These are phyloP conservation scores for Phyllosticta capitalensis DNA, from an alignment of 2,329 filamentous ascomycete genomes.

Conservation along the genomic window DNA sequence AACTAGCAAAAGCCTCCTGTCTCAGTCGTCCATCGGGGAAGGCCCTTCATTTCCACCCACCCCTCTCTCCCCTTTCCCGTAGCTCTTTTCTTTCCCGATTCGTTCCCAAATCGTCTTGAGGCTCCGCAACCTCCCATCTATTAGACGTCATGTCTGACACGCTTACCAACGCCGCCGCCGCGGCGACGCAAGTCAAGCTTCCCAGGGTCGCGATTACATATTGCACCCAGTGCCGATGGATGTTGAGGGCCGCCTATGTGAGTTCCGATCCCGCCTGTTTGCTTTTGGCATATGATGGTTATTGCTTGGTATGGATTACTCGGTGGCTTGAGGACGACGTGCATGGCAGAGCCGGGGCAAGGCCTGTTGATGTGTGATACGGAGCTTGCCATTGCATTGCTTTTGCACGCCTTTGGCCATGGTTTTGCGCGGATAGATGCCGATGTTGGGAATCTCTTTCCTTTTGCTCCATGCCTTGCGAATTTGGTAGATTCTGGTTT, in stretches of 20 bases:
- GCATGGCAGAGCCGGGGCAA: not conserved
- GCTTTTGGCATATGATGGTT: not conserved
- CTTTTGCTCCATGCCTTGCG: not conserved
- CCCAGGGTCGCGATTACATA: conserved; percentile 81
- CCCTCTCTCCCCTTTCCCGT: not conserved
- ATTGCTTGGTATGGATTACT: not conserved
- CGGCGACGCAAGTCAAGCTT: conserved; percentile 25
- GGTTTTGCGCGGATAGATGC: not conserved
- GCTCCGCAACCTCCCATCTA: not conserved
- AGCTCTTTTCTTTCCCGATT: not conserved
- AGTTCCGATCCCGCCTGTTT: conserved; percentile 16
- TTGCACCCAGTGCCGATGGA: conserved; percentile 92
- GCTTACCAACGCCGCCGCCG: not conserved
- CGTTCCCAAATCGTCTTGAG: not conserved
- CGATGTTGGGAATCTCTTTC: not conserved
- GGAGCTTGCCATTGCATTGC: not conserved
- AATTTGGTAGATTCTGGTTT: conserved; percentile 18
- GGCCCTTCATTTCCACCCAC: not conserved
- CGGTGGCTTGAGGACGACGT: not conserved
- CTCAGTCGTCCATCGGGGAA: not conserved
- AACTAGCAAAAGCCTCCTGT: not conserved
- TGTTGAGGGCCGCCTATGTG: conserved; percentile 74
- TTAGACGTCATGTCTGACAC: conserved; percentile 2
- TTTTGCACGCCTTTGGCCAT: not conserved
- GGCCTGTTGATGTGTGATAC: not conserved